These are phyloP conservation scores for Reutealis trisperma DNA, from an alignment of 345 rosid species.

Conservation along the genomic window DNA sequence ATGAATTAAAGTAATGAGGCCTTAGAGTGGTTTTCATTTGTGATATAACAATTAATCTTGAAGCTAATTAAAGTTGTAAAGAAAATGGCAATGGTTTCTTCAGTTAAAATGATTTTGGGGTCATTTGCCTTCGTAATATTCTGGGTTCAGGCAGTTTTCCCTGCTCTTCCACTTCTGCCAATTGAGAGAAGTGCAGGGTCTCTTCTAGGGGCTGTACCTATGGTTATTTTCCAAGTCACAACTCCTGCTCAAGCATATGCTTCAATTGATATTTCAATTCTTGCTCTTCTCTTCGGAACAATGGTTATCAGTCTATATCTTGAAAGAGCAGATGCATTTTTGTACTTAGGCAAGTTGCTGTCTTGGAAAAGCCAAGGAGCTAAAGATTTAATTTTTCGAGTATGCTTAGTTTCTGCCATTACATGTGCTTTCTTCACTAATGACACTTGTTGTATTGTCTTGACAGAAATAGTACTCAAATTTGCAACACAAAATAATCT, in stretches of 20 bases:
- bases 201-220: slow-evolving; percentile 71
- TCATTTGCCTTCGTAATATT: slow-evolving; percentile 62
- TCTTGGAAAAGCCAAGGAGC: slow-evolving; percentile 72
- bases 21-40: no score
- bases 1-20: no score
- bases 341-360: slow-evolving; percentile 63
- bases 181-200: slow-evolving; percentile 90
- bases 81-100: slow-evolving; percentile 60
- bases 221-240: slow-evolving; percentile 70
- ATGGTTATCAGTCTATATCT: slow-evolving; percentile 85
- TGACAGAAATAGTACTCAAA: slow-evolving; percentile 76
- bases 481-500: slow-evolving; percentile 73
- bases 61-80: background rate
- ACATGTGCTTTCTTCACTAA: slow-evolving; percentile 87
- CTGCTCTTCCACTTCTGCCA: slow-evolving; percentile 70
- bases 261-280: slow-evolving; percentile 73
- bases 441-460: slow-evolving; percentile 70
- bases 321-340: slow-evolving; percentile 75
- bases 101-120: slow-evolving; percentile 48
- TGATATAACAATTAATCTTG: no score
- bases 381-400: slow-evolving; percentile 60
- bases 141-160: slow-evolving; percentile 85
- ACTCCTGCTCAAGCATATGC: slow-evolving; percentile 70
- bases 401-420: slow-evolving; percentile 68
- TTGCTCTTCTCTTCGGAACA: slow-evolving; percentile 86